phyloP scores from a whole-genome alignment of 345 rosid species.

The Camelina sativa region DNA sequence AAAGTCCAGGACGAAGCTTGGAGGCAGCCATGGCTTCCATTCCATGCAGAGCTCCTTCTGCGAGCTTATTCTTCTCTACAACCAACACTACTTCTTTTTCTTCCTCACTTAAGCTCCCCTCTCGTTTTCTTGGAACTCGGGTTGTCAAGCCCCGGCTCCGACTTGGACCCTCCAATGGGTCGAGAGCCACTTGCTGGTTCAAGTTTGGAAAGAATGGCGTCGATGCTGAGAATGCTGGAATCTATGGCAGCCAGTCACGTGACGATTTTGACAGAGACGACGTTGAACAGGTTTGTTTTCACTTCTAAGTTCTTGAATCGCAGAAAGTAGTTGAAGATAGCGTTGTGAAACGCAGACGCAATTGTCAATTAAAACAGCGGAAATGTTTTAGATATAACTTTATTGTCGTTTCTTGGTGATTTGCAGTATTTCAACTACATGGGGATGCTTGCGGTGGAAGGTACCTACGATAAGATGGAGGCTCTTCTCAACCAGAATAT shows the following conservation, averaged over 20 bases:
- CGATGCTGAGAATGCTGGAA: constrained; percentile 96
- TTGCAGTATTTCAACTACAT: constrained; percentile 93
- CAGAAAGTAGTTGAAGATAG: too few relatives aligned
- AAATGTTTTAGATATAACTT: background rate
- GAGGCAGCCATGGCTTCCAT: constrained; percentile 54
- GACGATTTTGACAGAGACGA: constrained; percentile 96
- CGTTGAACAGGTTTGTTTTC: constrained; percentile 82
- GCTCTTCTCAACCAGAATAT: constrained; percentile 70
- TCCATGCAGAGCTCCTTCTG: constrained; percentile 44
- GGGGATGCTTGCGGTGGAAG: constrained; percentile 97
- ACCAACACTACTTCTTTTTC: constrained; percentile 37
- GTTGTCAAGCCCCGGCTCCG: constrained; percentile 38
- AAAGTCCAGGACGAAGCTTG: constrained; percentile 5
- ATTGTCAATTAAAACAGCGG: background rate
- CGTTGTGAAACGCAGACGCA: too few relatives aligned
- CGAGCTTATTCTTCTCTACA: constrained; percentile 33
- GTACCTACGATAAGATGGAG: constrained; percentile 87
- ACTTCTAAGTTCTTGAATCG: constrained; percentile 15
- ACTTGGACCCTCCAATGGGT: constrained; percentile 77
- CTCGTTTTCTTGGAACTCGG: constrained; percentile 62
- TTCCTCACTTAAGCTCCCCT: constrained; percentile 43
- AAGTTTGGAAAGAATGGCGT: constrained; percentile 87
- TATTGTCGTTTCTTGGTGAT: background rate
- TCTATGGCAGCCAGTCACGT: constrained; percentile 86
- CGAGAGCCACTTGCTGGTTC: constrained; percentile 79